Evolutionary conservation across 2,329 filamentous ascomycete species (phyloP).

Genomic region (Aspergillus texensis): DNA sequence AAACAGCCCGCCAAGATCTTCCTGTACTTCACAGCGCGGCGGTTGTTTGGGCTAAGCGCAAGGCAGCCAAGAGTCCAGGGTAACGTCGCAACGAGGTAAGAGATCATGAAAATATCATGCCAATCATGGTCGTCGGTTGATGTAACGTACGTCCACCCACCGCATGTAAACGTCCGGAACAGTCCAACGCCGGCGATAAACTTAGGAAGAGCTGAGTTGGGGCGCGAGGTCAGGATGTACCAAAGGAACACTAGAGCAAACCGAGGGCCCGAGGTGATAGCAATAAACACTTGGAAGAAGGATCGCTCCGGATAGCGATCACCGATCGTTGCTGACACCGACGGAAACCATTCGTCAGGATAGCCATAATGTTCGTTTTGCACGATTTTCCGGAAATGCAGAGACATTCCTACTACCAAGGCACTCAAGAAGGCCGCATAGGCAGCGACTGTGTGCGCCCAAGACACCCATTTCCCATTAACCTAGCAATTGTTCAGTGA

Average conservation of each 20-base stretch:
- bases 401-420: conserved; percentile 73
- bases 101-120: conserved; percentile 99
- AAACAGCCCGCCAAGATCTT: conserved; percentile 83
- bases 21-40: conserved; percentile 80
- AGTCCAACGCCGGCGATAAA: conserved; percentile 78
- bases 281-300: conserved; percentile 96
- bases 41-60: conserved; percentile 81
- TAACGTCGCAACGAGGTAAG: conserved; percentile 88
- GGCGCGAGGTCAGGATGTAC: conserved; percentile 83
- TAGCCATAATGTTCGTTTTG: conserved; percentile 96
- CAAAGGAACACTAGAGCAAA: conserved; percentile 89
- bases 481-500: conserved; percentile 53
- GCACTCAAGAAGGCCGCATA: conserved; percentile 86
- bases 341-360: conserved; percentile 94
- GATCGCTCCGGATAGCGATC: conserved; percentile 96
- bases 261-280: conserved; percentile 89
- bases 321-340: conserved; percentile 94
- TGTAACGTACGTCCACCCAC: conserved; percentile 97
- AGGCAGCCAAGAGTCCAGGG: conserved; percentile 95
- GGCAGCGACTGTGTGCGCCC: conserved; percentile 79
- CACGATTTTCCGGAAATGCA: conserved; percentile 97
- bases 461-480: conserved; percentile 88
- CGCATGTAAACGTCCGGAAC: conserved; percentile 88
- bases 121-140: conserved; percentile 98
- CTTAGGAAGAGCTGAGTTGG: conserved; percentile 75